Conservation (phyloP, 2,329 filamentous ascomycete species). For the Cercospora sojina region DNA sequence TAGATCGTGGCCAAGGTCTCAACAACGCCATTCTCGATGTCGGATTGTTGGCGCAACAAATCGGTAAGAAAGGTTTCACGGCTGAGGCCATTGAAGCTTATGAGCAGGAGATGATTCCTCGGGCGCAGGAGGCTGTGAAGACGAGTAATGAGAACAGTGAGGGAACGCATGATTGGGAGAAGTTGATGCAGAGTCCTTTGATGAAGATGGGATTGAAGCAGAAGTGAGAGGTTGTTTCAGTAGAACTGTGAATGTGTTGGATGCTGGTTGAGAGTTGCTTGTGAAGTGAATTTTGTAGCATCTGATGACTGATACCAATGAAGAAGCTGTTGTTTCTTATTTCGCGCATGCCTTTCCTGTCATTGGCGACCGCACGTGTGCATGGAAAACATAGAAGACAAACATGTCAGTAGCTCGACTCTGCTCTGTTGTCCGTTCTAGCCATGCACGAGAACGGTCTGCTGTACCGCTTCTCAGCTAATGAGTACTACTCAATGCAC, state of each 20-base stretch:
- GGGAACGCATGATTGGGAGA: slow-evolving; percentile 21
- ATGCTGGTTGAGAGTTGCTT: neutral
- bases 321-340: neutral
- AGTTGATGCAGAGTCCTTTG: slow-evolving; percentile 21
- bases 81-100: slow-evolving; percentile 16
- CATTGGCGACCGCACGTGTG: neutral
- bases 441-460: neutral
- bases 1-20: slow-evolving; percentile 47
- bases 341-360: neutral
- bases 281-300: neutral
- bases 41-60: slow-evolving; percentile 22
- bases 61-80: slow-evolving; percentile 14
- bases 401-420: neutral
- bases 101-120: slow-evolving; percentile 23
- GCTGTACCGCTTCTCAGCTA: neutral
- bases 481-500: neutral
- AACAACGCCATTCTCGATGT: slow-evolving; percentile 47
- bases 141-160: slow-evolving; percentile 21
- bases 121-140: slow-evolving; percentile 19
- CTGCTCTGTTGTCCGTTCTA: neutral
- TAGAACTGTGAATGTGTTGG: neutral
- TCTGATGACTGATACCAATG: neutral
- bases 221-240: slow-evolving; percentile 7
- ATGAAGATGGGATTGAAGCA: slow-evolving; percentile 23
- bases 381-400: neutral